Evolutionary conservation across 257 asterid species (phyloP), one percentile per base, ranked within the genome.

Genomic region (Ehretia macrophylla): DNA sequence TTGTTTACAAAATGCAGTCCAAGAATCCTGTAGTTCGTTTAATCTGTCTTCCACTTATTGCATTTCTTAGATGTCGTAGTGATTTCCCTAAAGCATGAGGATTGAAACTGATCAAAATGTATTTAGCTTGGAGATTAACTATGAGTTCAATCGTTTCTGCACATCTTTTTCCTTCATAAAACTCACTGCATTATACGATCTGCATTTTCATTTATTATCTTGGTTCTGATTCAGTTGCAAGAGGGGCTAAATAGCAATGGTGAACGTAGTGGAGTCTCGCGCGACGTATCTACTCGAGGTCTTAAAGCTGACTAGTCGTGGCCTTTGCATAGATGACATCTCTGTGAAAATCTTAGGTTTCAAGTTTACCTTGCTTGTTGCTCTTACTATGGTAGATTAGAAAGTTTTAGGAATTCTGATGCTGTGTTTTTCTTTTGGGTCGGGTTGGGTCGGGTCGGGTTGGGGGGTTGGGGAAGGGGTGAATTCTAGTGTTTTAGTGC

Each of bases 211-310:
- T 51, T 17, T 10, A 46, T 49, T 42, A 55, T 56, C 20, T 51
- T 14, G 21, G 21, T 64, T 44, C 27, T 58, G 58, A 32, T 19
- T 40, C 86, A 88, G 96, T 65, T 85, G 58, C 78, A 64, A 22
- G 95, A 79, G 44, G 89, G 83, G 59, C 56, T 72, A 51, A 73
- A 72, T 55, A 49, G 64, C 70, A 72, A 73, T 1, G 66, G 68
- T 2, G 74, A 65, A 69, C 71, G 71, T 56, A 76, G 58, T 11
- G 73, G 73, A 62, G 62, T 46, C 65, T 68, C 63, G 46, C 72
- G 46, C 16, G 47, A 42, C 47, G 12, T 14, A 48, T 63, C 77
- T 48, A 72, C 69, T 17, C 65, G 73, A 69, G 79, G 45, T 67
- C 48, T 35, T 58, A 87, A 87, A 68, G 71, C 65, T 39, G 85